phyloP scores from a whole-genome alignment of 2,329 filamentous ascomycete genomes.

The Botrytis tulipae region DNA sequence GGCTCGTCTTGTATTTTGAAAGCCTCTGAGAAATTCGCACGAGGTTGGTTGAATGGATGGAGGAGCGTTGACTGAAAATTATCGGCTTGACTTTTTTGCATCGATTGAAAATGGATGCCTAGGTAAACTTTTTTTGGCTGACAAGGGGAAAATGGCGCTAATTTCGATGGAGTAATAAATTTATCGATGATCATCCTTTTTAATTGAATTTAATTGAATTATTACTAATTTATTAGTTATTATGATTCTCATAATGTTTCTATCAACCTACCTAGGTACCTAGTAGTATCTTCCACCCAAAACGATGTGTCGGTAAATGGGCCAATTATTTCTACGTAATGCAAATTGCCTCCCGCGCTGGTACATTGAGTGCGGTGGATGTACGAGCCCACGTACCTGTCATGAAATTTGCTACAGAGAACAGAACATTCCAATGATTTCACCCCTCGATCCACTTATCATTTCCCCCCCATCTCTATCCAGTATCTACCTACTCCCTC shows the following conservation, averaged over 20 bases:
- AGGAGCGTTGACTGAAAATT: neutral
- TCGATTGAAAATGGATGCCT: neutral
- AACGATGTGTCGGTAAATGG: neutral
- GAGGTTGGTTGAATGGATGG: conserved; percentile 1
- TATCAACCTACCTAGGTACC: neutral
- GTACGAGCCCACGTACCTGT: no score
- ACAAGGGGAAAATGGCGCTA: neutral
- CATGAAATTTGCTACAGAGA: neutral
- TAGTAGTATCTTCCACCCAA: neutral
- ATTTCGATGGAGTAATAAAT: neutral
- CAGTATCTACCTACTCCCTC: no score
- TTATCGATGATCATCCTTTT: neutral
- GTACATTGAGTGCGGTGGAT: neutral
- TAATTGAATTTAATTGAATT: neutral
- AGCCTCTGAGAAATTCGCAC: neutral
- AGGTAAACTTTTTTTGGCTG: neutral
- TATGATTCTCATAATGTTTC: neutral
- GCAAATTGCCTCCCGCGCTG: neutral
- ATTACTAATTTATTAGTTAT: neutral
- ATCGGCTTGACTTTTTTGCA: neutral
- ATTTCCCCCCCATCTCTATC: neutral
- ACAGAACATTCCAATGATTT: neutral
- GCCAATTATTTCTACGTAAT: neutral
- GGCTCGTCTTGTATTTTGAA: neutral
- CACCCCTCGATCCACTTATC: neutral